Conservation (phyloP, 441 rosid genomes). For the Manihot esculenta region DNA sequence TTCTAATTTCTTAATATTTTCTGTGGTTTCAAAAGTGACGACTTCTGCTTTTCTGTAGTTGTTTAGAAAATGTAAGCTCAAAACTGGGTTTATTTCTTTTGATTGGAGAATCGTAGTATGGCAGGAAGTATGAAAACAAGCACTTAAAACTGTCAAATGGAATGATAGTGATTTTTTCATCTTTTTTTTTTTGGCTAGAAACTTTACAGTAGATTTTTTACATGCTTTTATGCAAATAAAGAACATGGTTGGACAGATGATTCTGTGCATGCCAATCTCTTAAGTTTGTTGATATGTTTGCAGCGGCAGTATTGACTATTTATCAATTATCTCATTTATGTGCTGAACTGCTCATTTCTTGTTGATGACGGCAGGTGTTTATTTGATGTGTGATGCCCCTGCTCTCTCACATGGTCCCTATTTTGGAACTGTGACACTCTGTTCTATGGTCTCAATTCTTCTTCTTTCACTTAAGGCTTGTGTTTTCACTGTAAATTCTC, state of each 20-base stretch:
- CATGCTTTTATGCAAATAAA: neutral
- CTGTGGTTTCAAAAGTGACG: neutral
- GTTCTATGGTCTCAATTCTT: conserved; percentile 65
- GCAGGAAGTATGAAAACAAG: neutral
- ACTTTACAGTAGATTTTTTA: neutral
- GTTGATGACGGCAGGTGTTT: conserved; percentile 58
- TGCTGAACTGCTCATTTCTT: neutral
- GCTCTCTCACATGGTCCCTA: conserved; percentile 77
- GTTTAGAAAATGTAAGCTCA: neutral
- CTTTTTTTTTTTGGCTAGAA: too few relatives aligned
- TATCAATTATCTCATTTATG: neutral
- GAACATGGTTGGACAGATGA: neutral
- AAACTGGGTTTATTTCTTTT: neutral
- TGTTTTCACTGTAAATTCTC: conserved; percentile 67
- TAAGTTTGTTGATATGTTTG: neutral
- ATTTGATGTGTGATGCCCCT: conserved; percentile 65
- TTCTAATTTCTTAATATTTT: neutral
- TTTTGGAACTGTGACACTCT: conserved; percentile 72
- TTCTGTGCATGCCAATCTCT: neutral
- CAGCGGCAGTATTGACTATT: neutral
- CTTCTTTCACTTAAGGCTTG: conserved; percentile 73
- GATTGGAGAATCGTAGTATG: neutral
- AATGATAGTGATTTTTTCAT: neutral
- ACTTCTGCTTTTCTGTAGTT: neutral
- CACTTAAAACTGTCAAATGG: neutral